Evolutionary conservation across 2,329 filamentous ascomycete species (phyloP).

Genomic region (Knoxdaviesia capensis): DNA sequence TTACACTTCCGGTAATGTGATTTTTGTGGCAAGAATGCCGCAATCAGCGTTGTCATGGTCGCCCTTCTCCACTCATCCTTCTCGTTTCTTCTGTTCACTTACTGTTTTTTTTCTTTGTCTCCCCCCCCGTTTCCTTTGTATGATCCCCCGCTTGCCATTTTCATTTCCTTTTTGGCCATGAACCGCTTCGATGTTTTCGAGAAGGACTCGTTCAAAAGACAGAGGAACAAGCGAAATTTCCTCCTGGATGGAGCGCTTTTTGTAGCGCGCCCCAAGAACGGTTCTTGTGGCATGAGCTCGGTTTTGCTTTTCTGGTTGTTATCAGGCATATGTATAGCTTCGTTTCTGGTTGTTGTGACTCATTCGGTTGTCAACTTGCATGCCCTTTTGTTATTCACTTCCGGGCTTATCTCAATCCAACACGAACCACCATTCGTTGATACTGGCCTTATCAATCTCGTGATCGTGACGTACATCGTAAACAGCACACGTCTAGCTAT

Average conservation of each 20-base stretch:
- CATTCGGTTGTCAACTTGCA: too few species aligned
- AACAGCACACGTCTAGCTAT: too few species aligned
- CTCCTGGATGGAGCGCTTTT: not conserved
- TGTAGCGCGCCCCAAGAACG: not conserved
- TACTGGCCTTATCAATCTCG: too few species aligned
- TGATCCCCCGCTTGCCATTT: not conserved
- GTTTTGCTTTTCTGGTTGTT: too few species aligned
- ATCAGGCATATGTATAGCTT: too few species aligned
- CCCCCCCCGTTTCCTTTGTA: not conserved
- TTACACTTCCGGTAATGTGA: not conserved
- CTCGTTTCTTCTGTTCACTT: slow-evolving; percentile 1
- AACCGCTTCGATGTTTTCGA: slow-evolving; percentile 1
- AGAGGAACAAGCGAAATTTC: not conserved
- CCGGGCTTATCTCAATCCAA: too few species aligned
- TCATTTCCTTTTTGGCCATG: slow-evolving; percentile 1
- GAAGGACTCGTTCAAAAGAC: not conserved
- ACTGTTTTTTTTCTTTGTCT: slow-evolving; percentile 1
- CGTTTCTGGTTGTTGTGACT: too few species aligned
- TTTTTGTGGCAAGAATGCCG: not conserved
- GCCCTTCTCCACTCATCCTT: not conserved
- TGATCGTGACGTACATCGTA: too few species aligned
- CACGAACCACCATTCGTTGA: too few species aligned
- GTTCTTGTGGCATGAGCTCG: too few species aligned
- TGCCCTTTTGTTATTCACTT: too few species aligned
- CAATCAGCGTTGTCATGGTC: not conserved